Evolutionary conservation across 345 rosid genomes (phyloP).

Genomic region (Nasturtium officinale): DNA sequence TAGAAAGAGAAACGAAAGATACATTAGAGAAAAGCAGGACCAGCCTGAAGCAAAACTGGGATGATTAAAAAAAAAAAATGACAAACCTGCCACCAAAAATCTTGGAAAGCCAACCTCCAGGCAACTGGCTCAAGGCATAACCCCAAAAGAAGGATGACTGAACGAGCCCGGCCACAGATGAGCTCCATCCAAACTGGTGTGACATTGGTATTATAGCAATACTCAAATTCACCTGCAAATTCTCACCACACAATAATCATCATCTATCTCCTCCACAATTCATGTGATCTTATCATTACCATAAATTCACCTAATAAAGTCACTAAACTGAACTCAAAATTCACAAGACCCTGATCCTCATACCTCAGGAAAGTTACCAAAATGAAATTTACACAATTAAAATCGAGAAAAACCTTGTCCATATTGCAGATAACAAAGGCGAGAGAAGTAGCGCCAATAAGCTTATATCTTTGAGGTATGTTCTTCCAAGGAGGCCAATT

Average conservation of each 20-base stretch:
- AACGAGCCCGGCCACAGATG: slow-evolving; percentile 84
- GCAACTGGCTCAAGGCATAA: slow-evolving; percentile 92
- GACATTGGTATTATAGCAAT: slow-evolving; percentile 97
- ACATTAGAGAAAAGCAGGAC: slow-evolving; percentile 1
- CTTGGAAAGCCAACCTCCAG: slow-evolving; percentile 96
- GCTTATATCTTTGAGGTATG: slow-evolving; percentile 76
- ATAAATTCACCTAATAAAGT: neutral
- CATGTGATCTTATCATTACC: neutral
- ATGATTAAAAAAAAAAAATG: neutral
- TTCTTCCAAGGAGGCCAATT: slow-evolving; percentile 85
- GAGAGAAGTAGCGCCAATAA: slow-evolving; percentile 82
- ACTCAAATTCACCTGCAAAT: slow-evolving; percentile 83
- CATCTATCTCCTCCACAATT: slow-evolving; percentile 2
- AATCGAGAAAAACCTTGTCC: slow-evolving; percentile 65
- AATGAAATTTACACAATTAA: neutral
- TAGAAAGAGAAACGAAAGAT: neutral
- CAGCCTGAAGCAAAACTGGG: neutral
- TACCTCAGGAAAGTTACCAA: slow-evolving; percentile 8
- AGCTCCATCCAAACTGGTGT: slow-evolving; percentile 88
- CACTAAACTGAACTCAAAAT: neutral
- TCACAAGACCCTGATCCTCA: slow-evolving; percentile 9
- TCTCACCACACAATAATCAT: slow-evolving; percentile 21
- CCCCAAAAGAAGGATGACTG: slow-evolving; percentile 98
- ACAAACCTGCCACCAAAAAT: slow-evolving; percentile 92
- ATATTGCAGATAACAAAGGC: slow-evolving; percentile 94